These are phyloP conservation scores for Jamesozyma jinghongensis DNA, from an alignment of 805 yeast species.

Conservation along the genomic window DNA sequence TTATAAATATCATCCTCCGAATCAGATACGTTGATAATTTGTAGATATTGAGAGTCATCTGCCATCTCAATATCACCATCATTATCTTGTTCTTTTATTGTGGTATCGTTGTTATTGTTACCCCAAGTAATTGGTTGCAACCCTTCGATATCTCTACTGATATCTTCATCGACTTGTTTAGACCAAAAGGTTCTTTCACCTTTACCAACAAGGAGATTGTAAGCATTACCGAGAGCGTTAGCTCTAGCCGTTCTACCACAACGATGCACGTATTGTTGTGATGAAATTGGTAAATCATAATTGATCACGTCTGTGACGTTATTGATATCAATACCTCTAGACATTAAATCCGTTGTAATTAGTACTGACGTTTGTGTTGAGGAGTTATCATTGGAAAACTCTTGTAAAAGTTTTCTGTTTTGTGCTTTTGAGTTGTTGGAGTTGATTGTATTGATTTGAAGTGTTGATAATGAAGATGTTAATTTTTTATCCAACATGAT, in stretches of 20 bases:
- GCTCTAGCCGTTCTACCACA: slow-evolving; percentile 98
- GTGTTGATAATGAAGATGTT: background rate
- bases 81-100: background rate
- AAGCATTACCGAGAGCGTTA: slow-evolving; percentile 63
- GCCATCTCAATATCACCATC: slow-evolving; percentile 5
- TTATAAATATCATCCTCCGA: slow-evolving; percentile 36
- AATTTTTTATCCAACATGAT: slow-evolving; percentile 11
- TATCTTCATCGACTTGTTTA: slow-evolving; percentile 39
- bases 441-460: slow-evolving; percentile 41
- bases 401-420: slow-evolving; percentile 48
- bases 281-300: slow-evolving; percentile 81
- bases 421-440: slow-evolving; percentile 45
- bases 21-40: slow-evolving; percentile 12
- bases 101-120: background rate
- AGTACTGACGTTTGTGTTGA: slow-evolving; percentile 40
- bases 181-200: slow-evolving; percentile 67
- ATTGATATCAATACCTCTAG: slow-evolving; percentile 87
- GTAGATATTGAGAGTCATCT: slow-evolving; percentile 4
- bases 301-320: slow-evolving; percentile 69
- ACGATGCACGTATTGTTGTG: slow-evolving; percentile 90
- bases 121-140: slow-evolving; percentile 24
- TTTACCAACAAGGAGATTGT: slow-evolving; percentile 62
- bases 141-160: slow-evolving; percentile 40
- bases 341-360: slow-evolving; percentile 82
- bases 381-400: slow-evolving; percentile 36